Conservation (phyloP, 2,329 filamentous ascomycete species). For the Blastomyces percursus region DNA sequence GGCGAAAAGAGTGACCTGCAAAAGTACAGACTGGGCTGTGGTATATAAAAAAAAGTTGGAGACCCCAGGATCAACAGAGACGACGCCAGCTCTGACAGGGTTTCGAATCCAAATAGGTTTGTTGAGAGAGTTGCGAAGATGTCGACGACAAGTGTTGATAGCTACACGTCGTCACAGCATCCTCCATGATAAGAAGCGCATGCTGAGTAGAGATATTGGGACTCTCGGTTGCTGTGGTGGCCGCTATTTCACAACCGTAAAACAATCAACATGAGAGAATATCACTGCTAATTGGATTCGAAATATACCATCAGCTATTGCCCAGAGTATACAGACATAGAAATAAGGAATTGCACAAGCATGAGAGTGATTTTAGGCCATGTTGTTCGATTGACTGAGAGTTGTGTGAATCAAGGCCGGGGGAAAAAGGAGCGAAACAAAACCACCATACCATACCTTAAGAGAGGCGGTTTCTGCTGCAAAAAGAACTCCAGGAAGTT, state of each 20-base stretch:
- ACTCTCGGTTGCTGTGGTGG: not conserved
- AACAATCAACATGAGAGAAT: not conserved
- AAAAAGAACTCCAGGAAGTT: not conserved
- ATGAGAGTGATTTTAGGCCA: not conserved
- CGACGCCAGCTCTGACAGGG: not conserved
- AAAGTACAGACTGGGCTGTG: not conserved
- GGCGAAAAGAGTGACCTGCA: not conserved
- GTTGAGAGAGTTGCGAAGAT: not conserved
- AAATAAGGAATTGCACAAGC: not conserved
- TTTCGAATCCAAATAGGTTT: not conserved
- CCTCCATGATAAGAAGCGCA: not conserved
- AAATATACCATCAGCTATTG: not conserved
- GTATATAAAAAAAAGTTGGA: not conserved
- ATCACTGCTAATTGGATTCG: not conserved
- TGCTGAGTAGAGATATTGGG: not conserved
- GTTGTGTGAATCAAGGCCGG: not conserved
- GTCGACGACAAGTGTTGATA: not conserved
- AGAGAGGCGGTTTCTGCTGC: not conserved
- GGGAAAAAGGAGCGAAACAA: not conserved
- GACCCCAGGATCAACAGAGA: not conserved
- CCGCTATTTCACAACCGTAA: not conserved
- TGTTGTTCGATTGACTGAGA: not conserved
- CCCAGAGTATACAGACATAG: not conserved
- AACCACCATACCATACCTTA: not conserved
- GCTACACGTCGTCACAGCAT: constrained; percentile 1